phyloP scores from a whole-genome alignment of 163 green algal species.

The Volvox carteri region DNA sequence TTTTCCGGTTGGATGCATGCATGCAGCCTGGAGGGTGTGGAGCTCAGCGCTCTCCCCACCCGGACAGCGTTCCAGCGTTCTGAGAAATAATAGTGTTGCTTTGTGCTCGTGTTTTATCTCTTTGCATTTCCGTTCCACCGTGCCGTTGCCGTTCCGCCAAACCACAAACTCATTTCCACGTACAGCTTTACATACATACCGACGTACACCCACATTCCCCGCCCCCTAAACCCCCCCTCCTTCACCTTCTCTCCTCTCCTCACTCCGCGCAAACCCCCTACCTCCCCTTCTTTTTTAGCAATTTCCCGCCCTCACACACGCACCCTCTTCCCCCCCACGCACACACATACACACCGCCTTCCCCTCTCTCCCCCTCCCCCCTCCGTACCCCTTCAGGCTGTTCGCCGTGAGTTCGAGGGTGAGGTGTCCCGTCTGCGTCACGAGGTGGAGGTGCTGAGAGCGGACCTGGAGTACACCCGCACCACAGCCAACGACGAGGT shows the following conservation, averaged over 20 bases:
- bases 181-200: background rate
- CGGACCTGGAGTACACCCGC: conserved; percentile 12
- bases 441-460: conserved; percentile 41
- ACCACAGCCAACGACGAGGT: conserved; percentile 29
- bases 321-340: background rate
- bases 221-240: background rate
- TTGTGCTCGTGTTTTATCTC: no score
- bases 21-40: no score
- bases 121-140: no score
- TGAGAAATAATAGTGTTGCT: no score
- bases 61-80: no score
- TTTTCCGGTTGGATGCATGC: no score
- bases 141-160: no score
- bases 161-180: background rate
- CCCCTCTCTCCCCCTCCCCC: background rate
- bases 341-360: background rate
- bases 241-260: background rate
- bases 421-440: conserved; percentile 49
- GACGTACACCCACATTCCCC: background rate
- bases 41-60: no score
- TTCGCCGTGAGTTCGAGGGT: conserved; percentile 54
- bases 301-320: background rate
- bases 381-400: background rate
- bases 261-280: background rate
- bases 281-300: background rate